phyloP scores from a whole-genome alignment of 2,329 filamentous ascomycete species.

The Fusarium succisae region DNA sequence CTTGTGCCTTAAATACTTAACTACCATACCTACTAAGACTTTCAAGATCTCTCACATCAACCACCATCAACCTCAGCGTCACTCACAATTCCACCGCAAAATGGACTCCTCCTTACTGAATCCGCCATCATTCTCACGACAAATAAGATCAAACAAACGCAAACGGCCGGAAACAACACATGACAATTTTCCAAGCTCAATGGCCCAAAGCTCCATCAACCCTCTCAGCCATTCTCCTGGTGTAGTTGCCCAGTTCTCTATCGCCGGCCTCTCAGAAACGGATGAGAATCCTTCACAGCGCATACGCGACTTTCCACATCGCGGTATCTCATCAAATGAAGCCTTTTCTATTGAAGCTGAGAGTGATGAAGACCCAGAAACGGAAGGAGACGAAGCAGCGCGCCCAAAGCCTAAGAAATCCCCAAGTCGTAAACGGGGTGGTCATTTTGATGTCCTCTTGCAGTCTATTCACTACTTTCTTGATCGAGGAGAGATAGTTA shows the following conservation, averaged over 20 bases:
- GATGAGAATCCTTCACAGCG: constrained; percentile 55
- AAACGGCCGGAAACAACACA: constrained; percentile 19
- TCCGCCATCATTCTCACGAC: constrained; percentile 33
- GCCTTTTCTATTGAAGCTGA: constrained; percentile 22
- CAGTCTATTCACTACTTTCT: constrained; percentile 78
- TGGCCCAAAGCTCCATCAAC: constrained; percentile 56
- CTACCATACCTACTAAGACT: neutral
- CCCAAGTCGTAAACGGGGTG: constrained; percentile 24
- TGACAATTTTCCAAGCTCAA: constrained; percentile 24
- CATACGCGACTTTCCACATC: constrained; percentile 62
- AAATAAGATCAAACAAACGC: constrained; percentile 31
- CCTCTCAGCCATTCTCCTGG: constrained; percentile 64
- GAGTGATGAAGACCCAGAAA: constrained; percentile 33
- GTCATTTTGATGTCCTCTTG: constrained; percentile 73
- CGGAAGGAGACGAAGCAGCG: constrained; percentile 12
- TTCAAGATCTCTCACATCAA: constrained; percentile 3
- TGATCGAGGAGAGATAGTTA: constrained; percentile 72
- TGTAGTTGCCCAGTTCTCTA: constrained; percentile 61
- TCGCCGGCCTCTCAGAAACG: constrained; percentile 62
- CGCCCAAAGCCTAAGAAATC: constrained; percentile 21
- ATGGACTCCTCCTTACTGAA: constrained; percentile 36
- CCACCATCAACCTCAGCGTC: neutral
- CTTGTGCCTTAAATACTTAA: neutral
- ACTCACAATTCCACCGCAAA: neutral
- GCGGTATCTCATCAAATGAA: constrained; percentile 36